These are phyloP conservation scores for Extremus antarcticus DNA, from an alignment of 495 filamentous ascomycete genomes.

Conservation along the genomic window DNA sequence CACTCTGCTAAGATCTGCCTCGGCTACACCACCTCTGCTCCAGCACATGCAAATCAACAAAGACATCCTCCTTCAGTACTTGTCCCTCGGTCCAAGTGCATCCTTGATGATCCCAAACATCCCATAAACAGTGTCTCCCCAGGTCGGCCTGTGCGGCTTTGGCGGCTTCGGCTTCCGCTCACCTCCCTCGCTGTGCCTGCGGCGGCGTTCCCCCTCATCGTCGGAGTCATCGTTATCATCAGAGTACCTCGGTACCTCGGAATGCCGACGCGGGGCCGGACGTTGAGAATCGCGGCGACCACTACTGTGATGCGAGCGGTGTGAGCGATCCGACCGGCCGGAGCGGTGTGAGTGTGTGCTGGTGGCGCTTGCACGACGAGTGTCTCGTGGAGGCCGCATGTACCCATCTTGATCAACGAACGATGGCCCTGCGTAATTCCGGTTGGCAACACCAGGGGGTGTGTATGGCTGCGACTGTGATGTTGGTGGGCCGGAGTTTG, in stretches of 20 bases:
- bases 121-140: constrained; percentile 1
- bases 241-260: background rate
- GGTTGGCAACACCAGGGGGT: background rate
- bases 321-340: background rate
- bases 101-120: constrained; percentile 4
- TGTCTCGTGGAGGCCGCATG: background rate
- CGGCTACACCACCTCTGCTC: background rate
- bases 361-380: background rate
- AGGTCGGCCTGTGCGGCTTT: constrained; percentile 1
- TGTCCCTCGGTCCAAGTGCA: constrained; percentile 8
- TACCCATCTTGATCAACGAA: background rate
- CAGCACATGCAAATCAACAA: too few species aligned
- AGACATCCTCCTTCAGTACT: constrained; percentile 3
- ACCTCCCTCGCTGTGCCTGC: background rate
- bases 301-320: background rate
- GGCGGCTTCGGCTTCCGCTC: background rate
- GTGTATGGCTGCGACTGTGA: background rate
- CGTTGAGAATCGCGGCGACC: background rate
- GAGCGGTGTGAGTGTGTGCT: background rate
- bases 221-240: background rate
- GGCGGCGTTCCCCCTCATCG: background rate
- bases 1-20: background rate
- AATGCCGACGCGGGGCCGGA: background rate
- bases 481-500: background rate
- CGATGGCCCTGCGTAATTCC: background rate